Evolutionary conservation across 2,329 filamentous ascomycete species (phyloP).

Genomic region (Parascedosporium putredinis): DNA sequence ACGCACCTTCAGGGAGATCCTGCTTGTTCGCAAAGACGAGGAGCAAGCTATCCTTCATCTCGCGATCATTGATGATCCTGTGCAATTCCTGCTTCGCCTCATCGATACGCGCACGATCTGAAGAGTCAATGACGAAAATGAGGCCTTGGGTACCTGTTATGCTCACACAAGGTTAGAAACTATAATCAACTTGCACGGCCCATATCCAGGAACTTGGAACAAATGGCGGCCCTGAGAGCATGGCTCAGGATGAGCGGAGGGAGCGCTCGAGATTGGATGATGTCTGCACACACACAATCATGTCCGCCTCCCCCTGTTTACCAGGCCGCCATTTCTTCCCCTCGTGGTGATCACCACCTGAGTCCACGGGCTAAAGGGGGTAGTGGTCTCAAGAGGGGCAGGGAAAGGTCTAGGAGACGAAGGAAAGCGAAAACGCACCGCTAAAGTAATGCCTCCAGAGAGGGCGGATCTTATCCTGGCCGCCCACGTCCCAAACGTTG

Average conservation of each 20-base stretch:
- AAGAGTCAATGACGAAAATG: slow-evolving; percentile 97
- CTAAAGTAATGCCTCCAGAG: slow-evolving; percentile 97
- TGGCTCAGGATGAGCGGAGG: too few species aligned
- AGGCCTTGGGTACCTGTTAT: slow-evolving; percentile 78
- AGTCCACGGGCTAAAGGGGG: not conserved
- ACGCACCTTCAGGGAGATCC: slow-evolving; percentile 68
- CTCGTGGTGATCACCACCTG: not conserved
- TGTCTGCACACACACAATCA: too few species aligned
- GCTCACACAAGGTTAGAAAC: too few species aligned
- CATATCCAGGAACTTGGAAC: too few species aligned
- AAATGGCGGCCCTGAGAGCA: too few species aligned
- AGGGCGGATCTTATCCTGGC: slow-evolving; percentile 96
- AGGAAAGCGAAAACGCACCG: slow-evolving; percentile 45
- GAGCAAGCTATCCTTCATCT: slow-evolving; percentile 92
- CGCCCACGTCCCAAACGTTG: slow-evolving; percentile 98
- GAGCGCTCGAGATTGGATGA: too few species aligned
- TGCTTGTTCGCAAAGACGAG: slow-evolving; percentile 99
- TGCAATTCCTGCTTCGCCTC: slow-evolving; percentile 90
- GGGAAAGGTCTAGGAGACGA: not conserved
- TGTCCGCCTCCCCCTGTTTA: too few species aligned
- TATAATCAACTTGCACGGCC: too few species aligned
- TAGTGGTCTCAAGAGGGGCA: not conserved
- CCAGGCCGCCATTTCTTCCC: not conserved
- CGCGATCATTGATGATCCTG: slow-evolving; percentile 93
- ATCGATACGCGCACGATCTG: slow-evolving; percentile 81